A percentile compares a stretch with the other conserved stretches of the same genome.
Conservation (phyloP, 1,284 basidiomycete species). For the Cystobasidium sp. region DNA sequence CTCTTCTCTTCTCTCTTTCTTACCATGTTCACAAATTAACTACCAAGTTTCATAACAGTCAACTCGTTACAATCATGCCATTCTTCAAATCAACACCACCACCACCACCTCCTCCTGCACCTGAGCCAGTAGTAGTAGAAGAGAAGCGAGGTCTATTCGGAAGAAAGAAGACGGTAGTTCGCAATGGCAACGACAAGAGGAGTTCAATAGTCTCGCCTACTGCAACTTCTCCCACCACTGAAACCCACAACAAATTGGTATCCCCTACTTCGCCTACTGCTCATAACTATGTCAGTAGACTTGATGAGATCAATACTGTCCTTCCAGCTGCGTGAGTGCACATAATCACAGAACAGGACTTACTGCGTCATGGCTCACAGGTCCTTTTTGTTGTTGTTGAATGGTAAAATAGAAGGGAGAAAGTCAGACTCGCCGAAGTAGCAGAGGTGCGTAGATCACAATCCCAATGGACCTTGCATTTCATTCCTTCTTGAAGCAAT, state of each 20-base stretch:
- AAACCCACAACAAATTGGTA: background rate
- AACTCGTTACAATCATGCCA: background rate
- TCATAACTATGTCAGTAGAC: background rate
- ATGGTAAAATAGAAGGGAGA: constrained; percentile 26
- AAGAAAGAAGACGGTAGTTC: constrained; percentile 35
- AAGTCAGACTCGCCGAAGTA: constrained; percentile 36
- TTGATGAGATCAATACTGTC: constrained; percentile 11
- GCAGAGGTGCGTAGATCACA: constrained; percentile 33
- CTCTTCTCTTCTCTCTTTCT: background rate
- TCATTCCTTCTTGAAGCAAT: no score
- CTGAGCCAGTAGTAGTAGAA: constrained; percentile 14
- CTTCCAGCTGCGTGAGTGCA: constrained; percentile 21
- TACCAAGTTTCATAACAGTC: background rate
- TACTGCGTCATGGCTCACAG: background rate
- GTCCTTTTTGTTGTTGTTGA: background rate
- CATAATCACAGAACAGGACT: background rate
- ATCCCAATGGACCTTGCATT: no score
- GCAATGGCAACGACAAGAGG: background rate
- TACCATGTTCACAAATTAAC: background rate
- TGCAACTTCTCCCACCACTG: background rate
- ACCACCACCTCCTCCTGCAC: constrained; percentile 1
- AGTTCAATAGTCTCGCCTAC: constrained; percentile 3
- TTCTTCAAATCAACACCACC: constrained; percentile 13
- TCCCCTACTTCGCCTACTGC: constrained; percentile 12
- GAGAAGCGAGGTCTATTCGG: constrained; percentile 34